Conservation (phyloP, 1,284 basidiomycete species). For the Boletellus sp. region DNA sequence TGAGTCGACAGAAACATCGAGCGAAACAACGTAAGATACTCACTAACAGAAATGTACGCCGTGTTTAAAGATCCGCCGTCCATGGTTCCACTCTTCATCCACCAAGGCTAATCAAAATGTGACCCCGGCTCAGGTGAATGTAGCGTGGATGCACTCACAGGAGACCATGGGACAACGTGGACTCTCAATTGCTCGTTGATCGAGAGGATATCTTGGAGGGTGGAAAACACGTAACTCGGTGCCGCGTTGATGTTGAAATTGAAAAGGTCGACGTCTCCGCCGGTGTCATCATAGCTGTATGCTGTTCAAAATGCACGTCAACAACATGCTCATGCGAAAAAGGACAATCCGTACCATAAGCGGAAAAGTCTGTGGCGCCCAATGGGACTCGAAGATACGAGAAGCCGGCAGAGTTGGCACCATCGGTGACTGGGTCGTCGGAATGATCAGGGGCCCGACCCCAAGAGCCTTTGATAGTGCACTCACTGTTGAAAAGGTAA, state of each 20-base stretch:
- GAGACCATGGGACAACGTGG: constrained; percentile 50
- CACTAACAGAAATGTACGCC: constrained; percentile 37
- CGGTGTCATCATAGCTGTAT: constrained; percentile 47
- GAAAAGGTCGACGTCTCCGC: constrained; percentile 40
- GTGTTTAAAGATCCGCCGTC: constrained; percentile 42
- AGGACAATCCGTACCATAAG: constrained; percentile 24
- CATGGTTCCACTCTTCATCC: constrained; percentile 51
- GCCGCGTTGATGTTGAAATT: constrained; percentile 43
- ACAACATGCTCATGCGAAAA: background rate
- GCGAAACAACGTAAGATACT: background rate
- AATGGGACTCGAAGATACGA: constrained; percentile 51
- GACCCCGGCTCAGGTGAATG: background rate
- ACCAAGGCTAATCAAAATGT: constrained; percentile 40
- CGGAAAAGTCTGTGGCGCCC: constrained; percentile 50
- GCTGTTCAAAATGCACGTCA: constrained; percentile 27
- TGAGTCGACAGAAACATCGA: background rate
- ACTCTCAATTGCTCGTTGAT: constrained; percentile 43
- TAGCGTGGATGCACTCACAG: constrained; percentile 32
- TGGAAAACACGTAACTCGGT: constrained; percentile 44
- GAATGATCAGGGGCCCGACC: background rate
- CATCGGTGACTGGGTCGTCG: constrained; percentile 40
- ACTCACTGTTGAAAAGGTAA: constrained; percentile 45
- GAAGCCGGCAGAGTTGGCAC: constrained; percentile 43
- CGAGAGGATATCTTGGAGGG: constrained; percentile 44
- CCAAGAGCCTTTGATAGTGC: background rate